Evolutionary conservation across 2,329 filamentous ascomycete species (phyloP).

Genomic region (Fusarium hainanense): DNA sequence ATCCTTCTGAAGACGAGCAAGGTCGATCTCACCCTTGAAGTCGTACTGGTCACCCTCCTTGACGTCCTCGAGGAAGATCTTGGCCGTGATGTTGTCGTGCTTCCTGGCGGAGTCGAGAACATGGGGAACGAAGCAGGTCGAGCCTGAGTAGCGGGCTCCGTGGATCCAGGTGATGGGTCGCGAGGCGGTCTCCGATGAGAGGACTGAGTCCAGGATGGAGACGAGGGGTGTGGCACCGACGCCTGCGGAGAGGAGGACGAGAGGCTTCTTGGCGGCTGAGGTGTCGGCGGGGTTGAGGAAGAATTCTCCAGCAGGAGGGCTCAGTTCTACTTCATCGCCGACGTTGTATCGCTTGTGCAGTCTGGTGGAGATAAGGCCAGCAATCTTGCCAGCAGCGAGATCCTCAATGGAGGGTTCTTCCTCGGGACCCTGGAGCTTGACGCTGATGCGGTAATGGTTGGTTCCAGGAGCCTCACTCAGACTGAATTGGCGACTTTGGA

Average conservation of each 20-base stretch:
- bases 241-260: constrained; percentile 75
- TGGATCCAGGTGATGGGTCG: constrained; percentile 73
- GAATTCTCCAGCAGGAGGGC: constrained; percentile 70
- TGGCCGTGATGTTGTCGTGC: constrained; percentile 50
- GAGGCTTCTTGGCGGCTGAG: constrained; percentile 59
- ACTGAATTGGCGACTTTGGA: constrained; percentile 80
- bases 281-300: constrained; percentile 63
- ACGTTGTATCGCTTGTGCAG: constrained; percentile 61
- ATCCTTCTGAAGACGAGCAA: constrained; percentile 65
- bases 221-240: constrained; percentile 75
- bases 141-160: constrained; percentile 61
- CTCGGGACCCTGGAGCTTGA: constrained; percentile 71
- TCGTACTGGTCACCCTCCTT: constrained; percentile 67
- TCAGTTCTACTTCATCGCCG: constrained; percentile 66
- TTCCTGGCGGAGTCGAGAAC: constrained; percentile 58
- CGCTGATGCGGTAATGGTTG: constrained; percentile 76
- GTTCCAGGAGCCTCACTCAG: constrained; percentile 70
- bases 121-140: constrained; percentile 67
- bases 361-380: constrained; percentile 64
- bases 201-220: constrained; percentile 70
- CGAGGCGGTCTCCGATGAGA: constrained; percentile 44
- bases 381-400: constrained; percentile 49
- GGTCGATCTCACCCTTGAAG: constrained; percentile 66
- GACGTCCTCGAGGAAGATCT: constrained; percentile 69
- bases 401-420: constrained; percentile 48